Evolutionary conservation across 2,329 filamentous ascomycete species (phyloP).

Genomic region (Cordyceps militaris): DNA sequence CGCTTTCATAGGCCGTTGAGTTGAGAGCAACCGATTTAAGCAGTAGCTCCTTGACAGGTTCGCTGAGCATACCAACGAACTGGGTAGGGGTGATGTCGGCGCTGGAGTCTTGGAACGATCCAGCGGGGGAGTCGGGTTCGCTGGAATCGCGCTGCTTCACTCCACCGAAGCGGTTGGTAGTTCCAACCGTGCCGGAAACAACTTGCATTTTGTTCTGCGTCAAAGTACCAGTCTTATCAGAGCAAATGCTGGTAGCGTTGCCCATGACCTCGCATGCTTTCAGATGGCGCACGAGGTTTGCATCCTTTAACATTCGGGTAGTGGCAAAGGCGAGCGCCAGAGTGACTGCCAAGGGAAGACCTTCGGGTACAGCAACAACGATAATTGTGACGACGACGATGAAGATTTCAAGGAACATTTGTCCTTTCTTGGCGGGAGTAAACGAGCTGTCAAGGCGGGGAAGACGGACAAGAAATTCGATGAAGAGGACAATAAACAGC

Average conservation of each 20-base stretch:
- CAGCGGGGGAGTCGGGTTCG: constrained; percentile 18
- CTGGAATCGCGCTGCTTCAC: constrained; percentile 20
- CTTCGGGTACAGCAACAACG: constrained; percentile 73
- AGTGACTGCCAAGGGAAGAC: constrained; percentile 70
- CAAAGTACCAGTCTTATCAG: constrained; percentile 60
- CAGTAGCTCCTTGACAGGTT: constrained; percentile 44
- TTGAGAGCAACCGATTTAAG: constrained; percentile 56
- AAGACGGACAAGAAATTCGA: constrained; percentile 72
- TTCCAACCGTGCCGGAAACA: constrained; percentile 53
- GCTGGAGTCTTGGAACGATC: constrained; percentile 22
- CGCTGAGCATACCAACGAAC: constrained; percentile 38
- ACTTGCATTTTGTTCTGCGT: constrained; percentile 66
- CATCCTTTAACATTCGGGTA: constrained; percentile 69
- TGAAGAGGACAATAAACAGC: constrained; percentile 78
- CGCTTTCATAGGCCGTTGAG: constrained; percentile 71
- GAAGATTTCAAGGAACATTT: constrained; percentile 68
- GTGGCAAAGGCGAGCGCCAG: constrained; percentile 71
- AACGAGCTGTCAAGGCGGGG: constrained; percentile 37
- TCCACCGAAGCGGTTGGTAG: constrained; percentile 47
- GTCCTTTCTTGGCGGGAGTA: constrained; percentile 66
- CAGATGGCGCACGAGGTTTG: constrained; percentile 68
- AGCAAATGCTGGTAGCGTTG: constrained; percentile 65
- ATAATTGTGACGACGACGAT: constrained; percentile 75
- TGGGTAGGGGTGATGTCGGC: constrained; percentile 38
- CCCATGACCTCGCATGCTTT: constrained; percentile 79